Conservation (phyloP, 2,329 filamentous ascomycete genomes). For the Sporothrix phasma region DNA sequence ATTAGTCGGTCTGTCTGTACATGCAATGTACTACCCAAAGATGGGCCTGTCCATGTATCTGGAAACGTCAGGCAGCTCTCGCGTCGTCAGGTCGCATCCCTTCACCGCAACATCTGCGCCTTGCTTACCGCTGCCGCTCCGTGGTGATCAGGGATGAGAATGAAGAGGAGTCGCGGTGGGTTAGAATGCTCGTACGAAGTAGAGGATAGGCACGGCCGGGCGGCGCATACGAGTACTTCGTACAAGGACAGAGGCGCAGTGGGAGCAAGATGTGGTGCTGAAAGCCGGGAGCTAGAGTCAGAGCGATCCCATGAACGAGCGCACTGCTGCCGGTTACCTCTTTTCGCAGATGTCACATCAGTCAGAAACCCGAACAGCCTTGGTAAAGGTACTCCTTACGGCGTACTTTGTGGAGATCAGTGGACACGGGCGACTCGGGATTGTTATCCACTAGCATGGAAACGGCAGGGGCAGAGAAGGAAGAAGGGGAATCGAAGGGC, state of each 20-base stretch:
- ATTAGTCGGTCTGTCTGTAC: too few species aligned
- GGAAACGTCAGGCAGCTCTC: background rate
- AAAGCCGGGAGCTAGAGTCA: too few species aligned
- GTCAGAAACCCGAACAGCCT: background rate
- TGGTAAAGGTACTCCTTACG: background rate
- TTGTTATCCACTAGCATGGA: slow-evolving; percentile 11
- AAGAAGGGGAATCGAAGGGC: background rate
- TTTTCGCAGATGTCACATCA: background rate
- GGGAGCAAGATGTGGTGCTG: too few species aligned
- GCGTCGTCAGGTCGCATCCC: slow-evolving; percentile 6
- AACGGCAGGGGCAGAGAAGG: slow-evolving; percentile 10
- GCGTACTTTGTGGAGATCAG: slow-evolving; percentile 17
- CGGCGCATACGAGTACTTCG: too few species aligned
- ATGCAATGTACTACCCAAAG: too few species aligned
- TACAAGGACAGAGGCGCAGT: too few species aligned
- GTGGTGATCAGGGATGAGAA: background rate
- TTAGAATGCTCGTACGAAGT: too few species aligned
- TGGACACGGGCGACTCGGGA: slow-evolving; percentile 9
- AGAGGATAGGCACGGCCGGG: background rate
- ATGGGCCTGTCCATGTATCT: background rate
- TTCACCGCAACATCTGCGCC: slow-evolving; percentile 2
- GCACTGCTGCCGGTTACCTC: too few species aligned
- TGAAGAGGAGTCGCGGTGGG: background rate
- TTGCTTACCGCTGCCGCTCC: slow-evolving; percentile 2
- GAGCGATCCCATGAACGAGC: too few species aligned